A percentile compares a stretch with the other conserved stretches of the same genome.
These are phyloP conservation scores for Apiotrichum domesticum DNA, from an alignment of 1,284 basidiomycete genomes.

Conservation along the genomic window DNA sequence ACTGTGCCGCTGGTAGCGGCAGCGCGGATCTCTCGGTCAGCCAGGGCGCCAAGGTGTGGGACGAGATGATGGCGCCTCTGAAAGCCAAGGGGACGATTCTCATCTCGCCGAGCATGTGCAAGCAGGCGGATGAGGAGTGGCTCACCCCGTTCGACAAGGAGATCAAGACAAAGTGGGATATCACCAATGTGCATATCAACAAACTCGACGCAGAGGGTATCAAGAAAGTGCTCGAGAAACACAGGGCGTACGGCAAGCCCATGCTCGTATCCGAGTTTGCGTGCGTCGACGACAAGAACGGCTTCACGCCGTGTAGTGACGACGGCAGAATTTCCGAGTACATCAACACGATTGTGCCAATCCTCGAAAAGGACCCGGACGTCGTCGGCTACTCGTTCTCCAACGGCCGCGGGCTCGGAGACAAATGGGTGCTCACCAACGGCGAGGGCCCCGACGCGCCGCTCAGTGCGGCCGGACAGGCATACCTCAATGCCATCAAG, in stretches of 20 bases:
- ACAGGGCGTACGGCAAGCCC: constrained; percentile 44
- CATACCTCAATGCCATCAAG: neutral
- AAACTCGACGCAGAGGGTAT: constrained; percentile 43
- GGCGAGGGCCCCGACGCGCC: neutral
- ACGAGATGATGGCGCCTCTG: constrained; percentile 34
- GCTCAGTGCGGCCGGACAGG: neutral
- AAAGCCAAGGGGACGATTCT: constrained; percentile 28
- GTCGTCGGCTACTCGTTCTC: constrained; percentile 11
- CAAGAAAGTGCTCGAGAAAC: constrained; percentile 39
- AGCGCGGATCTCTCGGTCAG: constrained; percentile 8
- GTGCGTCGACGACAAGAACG: constrained; percentile 34
- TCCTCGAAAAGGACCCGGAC: constrained; percentile 25
- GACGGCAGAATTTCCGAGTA: constrained; percentile 27
- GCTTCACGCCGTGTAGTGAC: constrained; percentile 29
- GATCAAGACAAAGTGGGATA: constrained; percentile 20
- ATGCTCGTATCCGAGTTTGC: constrained; percentile 47
- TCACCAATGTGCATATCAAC: constrained; percentile 40
- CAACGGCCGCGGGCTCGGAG: neutral
- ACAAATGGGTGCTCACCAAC: neutral
- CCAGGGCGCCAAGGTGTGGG: constrained; percentile 34
- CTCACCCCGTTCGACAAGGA: constrained; percentile 19
- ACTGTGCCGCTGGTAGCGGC: constrained; percentile 30
- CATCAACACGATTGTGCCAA: constrained; percentile 24
- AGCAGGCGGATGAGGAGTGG: constrained; percentile 24
- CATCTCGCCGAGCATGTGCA: constrained; percentile 29